phyloP scores from a whole-genome alignment of 179 eudicot species.

The Corrigiola litoralis region DNA sequence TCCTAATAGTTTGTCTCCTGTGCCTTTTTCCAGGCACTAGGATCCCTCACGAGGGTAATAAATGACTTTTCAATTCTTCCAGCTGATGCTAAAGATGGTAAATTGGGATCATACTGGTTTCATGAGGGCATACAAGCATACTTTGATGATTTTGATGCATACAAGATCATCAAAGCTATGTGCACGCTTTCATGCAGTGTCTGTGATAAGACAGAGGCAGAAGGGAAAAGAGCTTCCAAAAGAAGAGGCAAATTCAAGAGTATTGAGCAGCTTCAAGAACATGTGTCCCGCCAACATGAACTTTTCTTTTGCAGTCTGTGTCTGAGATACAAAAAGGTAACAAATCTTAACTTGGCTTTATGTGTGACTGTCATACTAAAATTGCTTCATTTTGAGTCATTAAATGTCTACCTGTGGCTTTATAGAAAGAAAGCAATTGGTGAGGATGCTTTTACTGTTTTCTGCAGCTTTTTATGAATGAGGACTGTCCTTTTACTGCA shows the following conservation, averaged over 20 bases:
- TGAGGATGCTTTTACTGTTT: too few relatives aligned
- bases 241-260: conserved; percentile 55
- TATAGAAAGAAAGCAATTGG: too few relatives aligned
- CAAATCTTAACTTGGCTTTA: not conserved
- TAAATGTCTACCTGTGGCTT: too few relatives aligned
- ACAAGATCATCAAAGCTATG: conserved; percentile 84
- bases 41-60: conserved; percentile 63
- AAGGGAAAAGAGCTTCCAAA: conserved; percentile 35
- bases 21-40: conserved; percentile 58
- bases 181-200: conserved; percentile 78
- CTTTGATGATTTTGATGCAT: conserved; percentile 81
- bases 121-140: conserved; percentile 71
- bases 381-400: not conserved
- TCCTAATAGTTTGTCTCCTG: conserved; percentile 5
- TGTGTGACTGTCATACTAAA: not conserved
- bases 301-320: conserved; percentile 83
- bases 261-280: conserved; percentile 75
- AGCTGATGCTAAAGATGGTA: conserved; percentile 60
- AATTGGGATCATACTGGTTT: conserved; percentile 73
- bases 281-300: conserved; percentile 66
- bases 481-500: too few relatives aligned
- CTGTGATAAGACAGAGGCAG: conserved; percentile 64
- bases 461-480: not conserved
- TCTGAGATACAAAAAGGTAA: conserved; percentile 75
- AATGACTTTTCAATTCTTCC: conserved; percentile 73